Percentiles rank a stretch among this genome's conserved stretches.
phyloP scores from a whole-genome alignment of 139 green algal genomes.

The Eudorina sp. region DNA sequence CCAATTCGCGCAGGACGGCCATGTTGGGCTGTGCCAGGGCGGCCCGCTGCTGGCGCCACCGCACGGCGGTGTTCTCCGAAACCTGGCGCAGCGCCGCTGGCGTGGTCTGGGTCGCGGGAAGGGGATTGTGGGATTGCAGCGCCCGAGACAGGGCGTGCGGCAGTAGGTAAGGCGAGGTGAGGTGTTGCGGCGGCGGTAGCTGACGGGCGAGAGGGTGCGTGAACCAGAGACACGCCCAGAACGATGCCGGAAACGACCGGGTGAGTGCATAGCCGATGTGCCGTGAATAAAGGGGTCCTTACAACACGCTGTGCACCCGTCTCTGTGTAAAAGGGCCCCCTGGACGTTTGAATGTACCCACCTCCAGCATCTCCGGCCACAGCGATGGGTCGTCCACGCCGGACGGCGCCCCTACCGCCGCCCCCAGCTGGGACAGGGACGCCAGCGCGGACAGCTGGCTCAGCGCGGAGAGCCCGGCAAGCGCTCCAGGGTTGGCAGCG shows the following conservation, averaged over 20 bases:
- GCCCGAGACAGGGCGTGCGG: no score
- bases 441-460: conserved; percentile 23
- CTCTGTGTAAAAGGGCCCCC: no score
- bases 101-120: conserved; percentile 37
- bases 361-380: conserved; percentile 35
- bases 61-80: background rate
- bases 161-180: no score
- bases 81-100: conserved; percentile 18
- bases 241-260: no score
- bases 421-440: background rate
- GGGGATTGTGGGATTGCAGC: no score
- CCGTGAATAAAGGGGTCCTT: no score
- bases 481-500: background rate
- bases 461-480: conserved; percentile 23
- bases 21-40: conserved; percentile 18
- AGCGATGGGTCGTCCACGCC: background rate
- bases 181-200: no score
- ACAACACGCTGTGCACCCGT: no score
- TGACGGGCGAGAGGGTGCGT: no score
- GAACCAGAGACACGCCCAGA: no score
- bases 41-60: conserved; percentile 21
- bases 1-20: background rate
- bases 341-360: no score
- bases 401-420: background rate
- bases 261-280: no score